Conservation (phyloP, 805 yeast genomes). For the Starmera dryadoides region DNA sequence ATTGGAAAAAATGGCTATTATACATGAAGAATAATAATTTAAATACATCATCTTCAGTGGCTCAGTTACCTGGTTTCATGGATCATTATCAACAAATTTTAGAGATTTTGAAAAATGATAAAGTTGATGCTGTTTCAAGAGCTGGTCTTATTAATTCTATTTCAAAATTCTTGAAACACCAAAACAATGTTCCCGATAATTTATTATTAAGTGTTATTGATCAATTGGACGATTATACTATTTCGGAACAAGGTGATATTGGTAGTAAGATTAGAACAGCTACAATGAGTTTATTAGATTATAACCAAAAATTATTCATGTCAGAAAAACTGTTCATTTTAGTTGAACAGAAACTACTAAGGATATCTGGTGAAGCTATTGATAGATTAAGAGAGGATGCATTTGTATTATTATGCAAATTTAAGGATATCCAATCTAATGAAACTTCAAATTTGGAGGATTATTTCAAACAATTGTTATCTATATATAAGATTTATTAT, state of each 20-base stretch:
- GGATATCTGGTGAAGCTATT: conserved; percentile 60
- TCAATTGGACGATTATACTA: conserved; percentile 68
- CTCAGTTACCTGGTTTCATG: conserved; percentile 15
- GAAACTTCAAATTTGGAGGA: conserved; percentile 6
- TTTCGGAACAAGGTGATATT: conserved; percentile 84
- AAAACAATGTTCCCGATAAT: neutral
- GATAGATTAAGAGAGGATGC: conserved; percentile 44
- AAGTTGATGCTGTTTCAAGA: conserved; percentile 15
- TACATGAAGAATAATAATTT: conserved; percentile 32
- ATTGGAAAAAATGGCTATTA: conserved; percentile 24
- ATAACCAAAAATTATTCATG: conserved; percentile 17
- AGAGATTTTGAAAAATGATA: conserved; percentile 12
- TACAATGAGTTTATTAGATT: conserved; percentile 32
- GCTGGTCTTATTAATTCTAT: conserved; percentile 11
- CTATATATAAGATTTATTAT: conserved; percentile 22
- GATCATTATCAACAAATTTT: conserved; percentile 5
- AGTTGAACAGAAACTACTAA: conserved; percentile 32
- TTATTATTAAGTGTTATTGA: conserved; percentile 14
- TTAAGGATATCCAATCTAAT: conserved; percentile 16
- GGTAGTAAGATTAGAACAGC: conserved; percentile 66
- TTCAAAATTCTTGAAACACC: conserved; percentile 2
- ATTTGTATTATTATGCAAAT: conserved; percentile 25
- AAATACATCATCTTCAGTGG: conserved; percentile 29
- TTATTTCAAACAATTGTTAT: conserved; percentile 6
- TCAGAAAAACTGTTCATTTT: conserved; percentile 4